Evolutionary conservation across 192 early-diverging fungal species (phyloP), one percentile per base, ranked within the genome.

Genomic region (Coemansia sp.): DNA sequence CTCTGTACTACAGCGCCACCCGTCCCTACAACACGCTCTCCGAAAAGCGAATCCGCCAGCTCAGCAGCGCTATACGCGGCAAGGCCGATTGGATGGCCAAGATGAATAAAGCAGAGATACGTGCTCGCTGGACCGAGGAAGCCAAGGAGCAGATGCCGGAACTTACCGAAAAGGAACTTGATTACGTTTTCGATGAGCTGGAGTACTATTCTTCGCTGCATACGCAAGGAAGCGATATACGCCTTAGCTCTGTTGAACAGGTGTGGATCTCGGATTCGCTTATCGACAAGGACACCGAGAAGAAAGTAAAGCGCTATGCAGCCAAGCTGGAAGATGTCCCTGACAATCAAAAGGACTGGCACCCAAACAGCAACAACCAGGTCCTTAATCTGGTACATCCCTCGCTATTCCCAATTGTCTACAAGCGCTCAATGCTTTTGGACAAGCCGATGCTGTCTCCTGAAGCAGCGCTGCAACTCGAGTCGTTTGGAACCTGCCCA

Each of bases 361-460:
- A 84, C 59, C 77, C 78, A 4, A 70, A 78, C 10, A 76, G 69
- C 56, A 67, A 83, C 64, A 63, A 85, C 38, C 79, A 82, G 63
- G 85, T 87, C 15, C 74, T 85, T 9, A 79, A 85, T 45, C 77
- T 87, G 7, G 77, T 87, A 7, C 77, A 87, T 49, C 86, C 83
- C 10, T 86, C 85, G 59, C 76, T 87, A 12, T 85, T 67, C 66
- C 82, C 82, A 59, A 68, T 87, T 4, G 59, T 83, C 19, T 83
- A 83, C 66, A 12, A 43, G 5, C 19, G 47, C 9, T 71, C 80
- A 2, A 59, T 53, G 18, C 37, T 83, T 9, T 37, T 77, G 8
- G 37, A 52, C 1, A 47, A 65, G 49, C 71, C 74, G 1, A 83
- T 83, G 16, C 5, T 49, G 15, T 74, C 75, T 12, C 75, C 75